Evolutionary conservation across 1,139 yeast species (phyloP).

Genomic region (Wickerhamiella infanticola): DNA sequence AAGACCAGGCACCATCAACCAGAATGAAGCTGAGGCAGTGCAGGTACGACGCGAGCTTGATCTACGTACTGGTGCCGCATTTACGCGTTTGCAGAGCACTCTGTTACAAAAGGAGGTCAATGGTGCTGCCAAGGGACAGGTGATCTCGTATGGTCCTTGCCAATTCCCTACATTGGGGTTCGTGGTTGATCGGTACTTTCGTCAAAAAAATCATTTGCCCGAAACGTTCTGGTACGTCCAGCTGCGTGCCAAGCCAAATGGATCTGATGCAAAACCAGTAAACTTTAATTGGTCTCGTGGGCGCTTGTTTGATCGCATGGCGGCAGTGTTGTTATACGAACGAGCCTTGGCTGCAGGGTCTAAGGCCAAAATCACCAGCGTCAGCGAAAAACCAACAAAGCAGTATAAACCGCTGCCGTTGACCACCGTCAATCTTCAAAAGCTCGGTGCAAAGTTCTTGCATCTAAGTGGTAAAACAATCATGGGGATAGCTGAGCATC

Average conservation of each 20-base stretch:
- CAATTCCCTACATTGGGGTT: slow-evolving; percentile 96
- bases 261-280: slow-evolving; percentile 13
- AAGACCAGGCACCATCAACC: slow-evolving; percentile 47
- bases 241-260: slow-evolving; percentile 17
- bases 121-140: slow-evolving; percentile 16
- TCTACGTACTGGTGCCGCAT: slow-evolving; percentile 75
- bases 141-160: slow-evolving; percentile 79
- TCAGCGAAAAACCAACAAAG: slow-evolving; percentile 48
- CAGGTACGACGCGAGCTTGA: slow-evolving; percentile 77
- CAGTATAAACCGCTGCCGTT: slow-evolving; percentile 78
- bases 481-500: slow-evolving; percentile 60
- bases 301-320: slow-evolving; percentile 56
- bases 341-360: slow-evolving; percentile 33
- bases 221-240: slow-evolving; percentile 73
- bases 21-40: slow-evolving; percentile 68
- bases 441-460: slow-evolving; percentile 60
- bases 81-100: slow-evolving; percentile 22
- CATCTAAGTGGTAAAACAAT: slow-evolving; percentile 72
- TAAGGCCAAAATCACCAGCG: slow-evolving; percentile 30
- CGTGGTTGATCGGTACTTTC: slow-evolving; percentile 80
- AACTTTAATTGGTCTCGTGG: slow-evolving; percentile 51
- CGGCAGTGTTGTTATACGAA: slow-evolving; percentile 49
- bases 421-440: slow-evolving; percentile 91
- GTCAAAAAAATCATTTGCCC: slow-evolving; percentile 54
- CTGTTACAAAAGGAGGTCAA: slow-evolving; percentile 14